Percentiles rank a stretch among this genome's conserved stretches.
Conservation (phyloP, 2,329 filamentous ascomycete species). For the Pseudocercospora crystallina region DNA sequence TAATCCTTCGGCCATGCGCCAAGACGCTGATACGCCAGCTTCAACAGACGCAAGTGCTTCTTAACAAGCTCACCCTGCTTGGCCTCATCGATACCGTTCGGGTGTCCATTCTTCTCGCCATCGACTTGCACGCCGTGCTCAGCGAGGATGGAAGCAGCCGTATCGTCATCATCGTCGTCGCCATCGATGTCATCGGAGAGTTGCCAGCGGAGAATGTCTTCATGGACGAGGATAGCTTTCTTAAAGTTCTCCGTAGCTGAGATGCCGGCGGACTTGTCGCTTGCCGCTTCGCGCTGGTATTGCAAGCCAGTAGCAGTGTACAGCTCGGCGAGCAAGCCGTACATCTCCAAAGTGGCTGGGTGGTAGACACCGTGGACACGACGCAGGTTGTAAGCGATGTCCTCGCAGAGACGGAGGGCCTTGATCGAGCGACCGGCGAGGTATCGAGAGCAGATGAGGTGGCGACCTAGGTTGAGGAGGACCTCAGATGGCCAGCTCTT, state of each 20-base stretch:
- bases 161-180: constrained; percentile 39
- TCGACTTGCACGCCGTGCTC: constrained; percentile 36
- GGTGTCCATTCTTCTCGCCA: constrained; percentile 26
- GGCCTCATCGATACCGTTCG: constrained; percentile 24
- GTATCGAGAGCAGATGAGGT: constrained; percentile 55
- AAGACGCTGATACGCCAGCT: constrained; percentile 44
- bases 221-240: constrained; percentile 38
- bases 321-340: constrained; percentile 50
- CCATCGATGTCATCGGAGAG: constrained; percentile 29
- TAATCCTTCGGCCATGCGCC: constrained; percentile 50
- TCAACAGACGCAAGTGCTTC: constrained; percentile 38
- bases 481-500: constrained; percentile 47
- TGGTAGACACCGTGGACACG: constrained; percentile 53
- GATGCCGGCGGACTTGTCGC: constrained; percentile 35
- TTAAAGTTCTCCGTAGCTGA: constrained; percentile 42
- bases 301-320: constrained; percentile 46
- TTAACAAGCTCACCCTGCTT: constrained; percentile 34
- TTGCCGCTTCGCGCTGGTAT: constrained; percentile 38
- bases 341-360: constrained; percentile 50
- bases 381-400: constrained; percentile 57
- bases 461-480: constrained; percentile 53
- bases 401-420: constrained; percentile 51
- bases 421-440: constrained; percentile 47
- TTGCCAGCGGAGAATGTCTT: constrained; percentile 32
- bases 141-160: constrained; percentile 38